Base-by-base conservation (phyloP, 2,329 filamentous ascomycete species). In the Microsporum ferrugineum region DNA sequence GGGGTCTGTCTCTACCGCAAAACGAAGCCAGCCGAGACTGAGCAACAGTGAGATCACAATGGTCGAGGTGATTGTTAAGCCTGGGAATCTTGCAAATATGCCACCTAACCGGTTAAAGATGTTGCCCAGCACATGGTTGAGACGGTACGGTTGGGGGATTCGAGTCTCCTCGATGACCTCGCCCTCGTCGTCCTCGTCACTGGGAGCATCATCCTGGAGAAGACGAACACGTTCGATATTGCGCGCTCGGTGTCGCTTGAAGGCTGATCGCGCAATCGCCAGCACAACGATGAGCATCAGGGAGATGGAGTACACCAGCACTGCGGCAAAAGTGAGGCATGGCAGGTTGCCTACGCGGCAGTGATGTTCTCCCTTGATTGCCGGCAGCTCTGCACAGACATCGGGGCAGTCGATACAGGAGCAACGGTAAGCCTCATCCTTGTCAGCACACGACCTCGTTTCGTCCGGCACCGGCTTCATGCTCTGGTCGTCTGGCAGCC, bases 151-250 rank as follows among this genome's bases (percentile, higher is more conserved):
- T 65, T 83, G 86, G 14, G 87, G 87, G 0, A 89, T 89, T 10
- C 86, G 83, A 67, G 96, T 90, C 59, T 55, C 49, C 66, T 88
- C 84, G 2, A 94, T 84, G 59, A 91, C 82, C 63, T 95, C 90
- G 1, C 88, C 91, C 70, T 96, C 92, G 64, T 96, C 92, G 65
- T 99, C 94, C 62, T 97, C 91, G 65, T 97, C 92, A 68, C 89
- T 95, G 6, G 86, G 86, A 10, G 84, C 82, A 0, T 88, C 81
- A 68, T 96, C 92, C 68, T 96, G 91, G 36, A 99, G 80, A 3
- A 99, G 79, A 62, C 91, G 84, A n/a, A 95, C 82, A 23, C 90
- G 81, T 73, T 96, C 91, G 59, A 86, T 88, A 67, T 88, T 89
- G 64, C 85, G 84, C 71, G 84, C 82, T 14, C 85, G 81, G 70